These are phyloP conservation scores for Ascoidea rubescens DNA, from an alignment of 805 yeast species.

Conservation along the genomic window DNA sequence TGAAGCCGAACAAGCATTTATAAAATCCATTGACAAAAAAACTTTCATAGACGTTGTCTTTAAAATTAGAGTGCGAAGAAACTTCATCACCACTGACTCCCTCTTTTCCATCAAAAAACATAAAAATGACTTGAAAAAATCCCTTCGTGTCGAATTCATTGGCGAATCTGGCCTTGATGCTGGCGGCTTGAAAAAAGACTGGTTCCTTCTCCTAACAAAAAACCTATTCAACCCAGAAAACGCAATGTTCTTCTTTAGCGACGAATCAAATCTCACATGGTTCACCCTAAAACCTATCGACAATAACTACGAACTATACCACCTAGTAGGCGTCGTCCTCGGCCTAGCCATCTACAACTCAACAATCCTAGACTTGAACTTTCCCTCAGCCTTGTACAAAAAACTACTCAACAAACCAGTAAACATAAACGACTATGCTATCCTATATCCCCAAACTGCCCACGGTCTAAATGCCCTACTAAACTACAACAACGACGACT, in stretches of 20 bases:
- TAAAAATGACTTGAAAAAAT: constrained; percentile 51
- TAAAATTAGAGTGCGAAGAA: constrained; percentile 54
- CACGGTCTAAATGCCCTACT: constrained; percentile 32
- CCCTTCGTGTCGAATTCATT: constrained; percentile 64
- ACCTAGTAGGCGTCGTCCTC: constrained; percentile 69
- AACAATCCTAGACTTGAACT: constrained; percentile 64
- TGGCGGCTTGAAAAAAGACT: constrained; percentile 88
- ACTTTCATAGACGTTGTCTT: constrained; percentile 54
- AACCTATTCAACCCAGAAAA: constrained; percentile 56
- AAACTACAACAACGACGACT: constrained; percentile 26
- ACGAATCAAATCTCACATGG: constrained; percentile 67
- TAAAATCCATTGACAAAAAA: constrained; percentile 53
- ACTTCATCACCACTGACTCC: constrained; percentile 60
- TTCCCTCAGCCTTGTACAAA: constrained; percentile 71
- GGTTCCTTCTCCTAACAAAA: constrained; percentile 70
- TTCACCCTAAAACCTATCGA: constrained; percentile 30
- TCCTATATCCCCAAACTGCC: constrained; percentile 58
- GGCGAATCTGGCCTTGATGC: constrained; percentile 93
- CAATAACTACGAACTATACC: constrained; percentile 41
- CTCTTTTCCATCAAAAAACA: constrained; percentile 43
- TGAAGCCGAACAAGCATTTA: constrained; percentile 81
- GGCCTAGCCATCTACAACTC: constrained; percentile 90
- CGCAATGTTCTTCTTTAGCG: constrained; percentile 53
- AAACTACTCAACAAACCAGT: constrained; percentile 44
- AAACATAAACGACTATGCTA: constrained; percentile 48